Conservation (phyloP, 2,329 filamentous ascomycete species). For the Aspergillus novofumigatus region DNA sequence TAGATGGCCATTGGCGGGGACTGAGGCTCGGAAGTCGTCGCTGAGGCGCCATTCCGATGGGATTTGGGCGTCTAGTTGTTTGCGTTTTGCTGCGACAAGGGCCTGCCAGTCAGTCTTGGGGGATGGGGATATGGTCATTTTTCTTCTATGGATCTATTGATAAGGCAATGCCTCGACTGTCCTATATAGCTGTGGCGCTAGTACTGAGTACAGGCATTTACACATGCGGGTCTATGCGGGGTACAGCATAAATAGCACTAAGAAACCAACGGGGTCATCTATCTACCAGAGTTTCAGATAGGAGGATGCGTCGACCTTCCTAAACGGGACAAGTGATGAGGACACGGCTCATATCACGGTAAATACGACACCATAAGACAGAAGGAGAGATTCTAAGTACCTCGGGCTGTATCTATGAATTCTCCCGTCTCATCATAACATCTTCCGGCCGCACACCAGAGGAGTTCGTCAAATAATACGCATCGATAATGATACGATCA, state of each 20-base stretch:
- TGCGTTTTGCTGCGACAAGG: conserved; percentile 23
- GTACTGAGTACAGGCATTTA: too few relatives aligned
- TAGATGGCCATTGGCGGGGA: conserved; percentile 8
- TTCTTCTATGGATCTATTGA: neutral
- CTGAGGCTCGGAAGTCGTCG: conserved; percentile 4
- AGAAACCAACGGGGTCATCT: too few relatives aligned
- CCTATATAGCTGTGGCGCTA: neutral
- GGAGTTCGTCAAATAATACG: conserved; percentile 22
- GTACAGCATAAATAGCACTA: too few relatives aligned
- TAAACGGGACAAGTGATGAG: neutral
- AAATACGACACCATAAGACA: too few relatives aligned
- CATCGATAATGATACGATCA: conserved; percentile 22
- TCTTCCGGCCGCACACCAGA: conserved; percentile 14
- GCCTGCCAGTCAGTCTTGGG: conserved; percentile 14
- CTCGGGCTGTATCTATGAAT: too few relatives aligned
- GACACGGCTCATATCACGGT: too few relatives aligned
- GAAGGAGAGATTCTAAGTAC: too few relatives aligned
- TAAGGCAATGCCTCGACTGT: neutral
- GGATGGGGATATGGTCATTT: neutral
- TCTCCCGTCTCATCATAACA: conserved; percentile 11
- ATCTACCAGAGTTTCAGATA: neutral
- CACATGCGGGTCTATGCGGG: too few relatives aligned
- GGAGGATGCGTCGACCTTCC: neutral
- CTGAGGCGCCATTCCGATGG: conserved; percentile 32
- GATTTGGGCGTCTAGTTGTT: conserved; percentile 27